phyloP scores from a whole-genome alignment of 2,329 filamentous ascomycete genomes.

The Pseudogymnoascus sp. region DNA sequence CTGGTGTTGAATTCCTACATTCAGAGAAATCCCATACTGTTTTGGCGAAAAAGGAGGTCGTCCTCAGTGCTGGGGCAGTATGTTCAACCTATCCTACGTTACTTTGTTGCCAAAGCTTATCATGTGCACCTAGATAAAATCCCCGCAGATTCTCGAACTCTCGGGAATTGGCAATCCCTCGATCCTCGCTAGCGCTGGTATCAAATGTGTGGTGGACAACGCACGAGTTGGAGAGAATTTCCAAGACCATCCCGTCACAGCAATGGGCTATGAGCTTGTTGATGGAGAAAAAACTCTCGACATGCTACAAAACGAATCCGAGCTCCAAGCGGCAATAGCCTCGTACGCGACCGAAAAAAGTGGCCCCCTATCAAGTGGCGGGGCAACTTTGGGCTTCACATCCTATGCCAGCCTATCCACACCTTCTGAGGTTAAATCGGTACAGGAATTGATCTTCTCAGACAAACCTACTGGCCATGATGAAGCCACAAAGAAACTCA shows the following conservation, averaged over 20 bases:
- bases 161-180: slow-evolving; percentile 26
- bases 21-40: slow-evolving; percentile 15
- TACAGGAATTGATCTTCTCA: neutral
- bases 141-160: slow-evolving; percentile 29
- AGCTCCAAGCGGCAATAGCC: slow-evolving; percentile 25
- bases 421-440: neutral
- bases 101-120: neutral
- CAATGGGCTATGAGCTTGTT: slow-evolving; percentile 12
- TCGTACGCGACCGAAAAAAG: slow-evolving; percentile 21
- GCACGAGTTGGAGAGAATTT: slow-evolving; percentile 17
- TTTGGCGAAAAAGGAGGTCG: slow-evolving; percentile 24
- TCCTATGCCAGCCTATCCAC: slow-evolving; percentile 4
- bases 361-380: slow-evolving; percentile 10
- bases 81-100: neutral
- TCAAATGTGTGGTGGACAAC: slow-evolving; percentile 15
- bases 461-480: neutral
- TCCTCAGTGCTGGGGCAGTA: slow-evolving; percentile 23
- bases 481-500: neutral
- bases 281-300: slow-evolving; percentile 10
- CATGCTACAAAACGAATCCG: slow-evolving; percentile 10
- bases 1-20: slow-evolving; percentile 20
- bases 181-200: slow-evolving; percentile 14
- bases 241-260: slow-evolving; percentile 13
- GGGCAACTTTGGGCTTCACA: slow-evolving; percentile 6
- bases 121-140: slow-evolving; percentile 12